Base-by-base conservation (phyloP, 805 yeast species). In the Scheffersomyces amazonensis region DNA sequence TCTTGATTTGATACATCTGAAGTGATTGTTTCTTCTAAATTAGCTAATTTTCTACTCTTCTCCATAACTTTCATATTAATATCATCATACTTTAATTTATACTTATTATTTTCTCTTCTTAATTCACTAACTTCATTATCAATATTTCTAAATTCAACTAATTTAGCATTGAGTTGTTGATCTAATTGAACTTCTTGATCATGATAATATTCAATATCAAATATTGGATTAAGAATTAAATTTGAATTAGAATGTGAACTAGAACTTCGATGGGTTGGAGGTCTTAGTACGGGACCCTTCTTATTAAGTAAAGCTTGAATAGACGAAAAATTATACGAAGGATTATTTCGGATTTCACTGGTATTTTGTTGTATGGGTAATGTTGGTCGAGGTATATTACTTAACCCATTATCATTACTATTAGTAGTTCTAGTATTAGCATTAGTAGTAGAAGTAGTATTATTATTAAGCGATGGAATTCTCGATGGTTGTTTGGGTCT, bases 1-100 rank as follows among this genome's bases (percentile, higher is more conserved):
- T 67, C 71, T 38, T 50, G 47, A 34, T 52, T 54, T 15, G 44
- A 47, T 1, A 60, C 69, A 23, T 56, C 54, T 8, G 54, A 49
- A 41, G 59, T 58, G 13, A 63, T 48, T 2, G n/a, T 23, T 10
- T 19, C 34, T 28, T 41, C 44, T 11, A 20, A 22, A 29, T 27
- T 27, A 15, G 11, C 31, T 27, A 22, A 31, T n/a, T 20, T 18
- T 11, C 27, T 16, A 28, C 5, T 18, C 21, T 16, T 31, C 5
- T n/a, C 16, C 17, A 16, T 28, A 20, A 5, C 29, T 16, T 16
- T 41, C 22, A 17, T 27, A 19, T 19, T 21, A 12, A 33, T 3
- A 18, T 22, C 29, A 1, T 41, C 44, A 20, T 37, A 23, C 17
- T 23, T 30, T 15, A 13, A n/a, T 21, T 33, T 29, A 15, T 22